Base-by-base conservation (phyloP, 2,329 filamentous ascomycete species). In the Aspergillus aculeatus region DNA sequence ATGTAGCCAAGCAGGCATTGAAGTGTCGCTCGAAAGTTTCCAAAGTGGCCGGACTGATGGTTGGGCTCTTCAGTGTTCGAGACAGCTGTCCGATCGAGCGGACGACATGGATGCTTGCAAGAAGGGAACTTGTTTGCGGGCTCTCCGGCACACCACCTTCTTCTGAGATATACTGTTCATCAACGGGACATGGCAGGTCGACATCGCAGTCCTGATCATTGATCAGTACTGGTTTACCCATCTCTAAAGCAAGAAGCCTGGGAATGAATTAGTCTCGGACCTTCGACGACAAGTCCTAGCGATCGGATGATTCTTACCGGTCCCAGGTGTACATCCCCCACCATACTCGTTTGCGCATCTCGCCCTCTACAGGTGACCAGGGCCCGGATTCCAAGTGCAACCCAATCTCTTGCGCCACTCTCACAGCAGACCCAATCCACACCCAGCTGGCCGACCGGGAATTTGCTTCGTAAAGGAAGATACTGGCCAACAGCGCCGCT, bases 271-370 rank as follows among this genome's bases (percentile, higher is more conserved):
- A 59, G 31, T 11, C 38, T 41, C 26, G 35, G 11, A 53, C 14
- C 16, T 5, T 14, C 12, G 35, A 6, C 12, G 19, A 24, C 19
- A 5, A 47, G 14, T 24, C 49, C 11, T n/a, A 41, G 3, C 38
- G 38, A 49, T 1, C 10, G 11, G 21, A 72, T 80, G 71, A 72
- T n/a, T 10, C 53, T 21, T 55, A 88, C 86, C 92, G 86, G 77
- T 99, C 95, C 78, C 93, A 87, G 49, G 92, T 86, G 76, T 98
- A 98, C 58, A 96, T 86, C 14, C 91, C 87, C 92, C 95, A 99
- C 94, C 94, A 99, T 2, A 95, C 86, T 57, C 93, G 84, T 62
- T 90, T 86, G 57, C 93, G 86, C 86, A 94, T 92, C 75, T 98
- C 94, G 11, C 85, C 85, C 68, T 96, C 92, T 14, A 96, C 80